Percentiles rank a stretch among this genome's conserved stretches.
phyloP scores from a whole-genome alignment of 1,284 basidiomycete species.

The Ustilago vetiveriae region DNA sequence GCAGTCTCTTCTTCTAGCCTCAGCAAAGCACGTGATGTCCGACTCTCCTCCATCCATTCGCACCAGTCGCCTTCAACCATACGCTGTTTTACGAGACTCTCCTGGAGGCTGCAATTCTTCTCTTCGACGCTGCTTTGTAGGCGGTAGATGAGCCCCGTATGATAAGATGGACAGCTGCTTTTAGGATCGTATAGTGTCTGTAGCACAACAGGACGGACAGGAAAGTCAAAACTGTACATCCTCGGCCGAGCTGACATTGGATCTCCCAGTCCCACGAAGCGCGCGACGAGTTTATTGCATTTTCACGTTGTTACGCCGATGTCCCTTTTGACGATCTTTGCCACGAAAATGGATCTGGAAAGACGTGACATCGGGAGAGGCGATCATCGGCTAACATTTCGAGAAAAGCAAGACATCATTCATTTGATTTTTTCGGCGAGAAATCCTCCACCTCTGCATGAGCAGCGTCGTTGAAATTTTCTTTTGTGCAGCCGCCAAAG shows the following conservation, averaged over 20 bases:
- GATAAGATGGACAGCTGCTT: too few species aligned
- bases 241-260: conserved; percentile 16
- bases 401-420: background rate
- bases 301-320: background rate
- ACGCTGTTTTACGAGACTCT: background rate
- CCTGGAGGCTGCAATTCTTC: background rate
- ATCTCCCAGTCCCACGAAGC: background rate
- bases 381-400: background rate
- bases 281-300: background rate
- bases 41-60: background rate
- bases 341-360: too few species aligned
- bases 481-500: conserved; percentile 7
- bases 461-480: conserved; percentile 14
- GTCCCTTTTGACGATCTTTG: too few species aligned
- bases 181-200: too few species aligned
- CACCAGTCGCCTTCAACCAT: background rate
- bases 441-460: conserved; percentile 18
- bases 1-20: too few species aligned
- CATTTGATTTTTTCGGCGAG: background rate
- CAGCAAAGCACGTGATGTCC: background rate
- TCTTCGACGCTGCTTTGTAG: too few species aligned
- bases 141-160: too few species aligned
- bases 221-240: conserved; percentile 4
- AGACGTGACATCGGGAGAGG: too few species aligned
- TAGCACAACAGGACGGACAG: background rate